A percentile compares a stretch with the other conserved stretches of the same genome.
These are phyloP conservation scores for Asterophora parasitica DNA, from an alignment of 768 basidiomycete genomes.

Conservation along the genomic window DNA sequence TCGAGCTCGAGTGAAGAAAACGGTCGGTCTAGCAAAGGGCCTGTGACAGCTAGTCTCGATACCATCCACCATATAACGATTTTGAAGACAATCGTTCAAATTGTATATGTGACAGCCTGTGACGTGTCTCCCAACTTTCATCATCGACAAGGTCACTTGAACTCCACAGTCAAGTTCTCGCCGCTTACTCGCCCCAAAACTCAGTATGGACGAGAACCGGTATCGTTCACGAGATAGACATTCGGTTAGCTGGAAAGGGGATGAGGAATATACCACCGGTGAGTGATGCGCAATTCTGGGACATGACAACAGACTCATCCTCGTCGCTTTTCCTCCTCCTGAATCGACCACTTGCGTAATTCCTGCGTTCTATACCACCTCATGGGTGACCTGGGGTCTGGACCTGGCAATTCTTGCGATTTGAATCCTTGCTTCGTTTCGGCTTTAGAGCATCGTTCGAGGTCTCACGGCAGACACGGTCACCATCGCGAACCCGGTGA, in stretches of 20 bases:
- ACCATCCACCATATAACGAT: too few species aligned
- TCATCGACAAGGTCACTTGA: too few species aligned
- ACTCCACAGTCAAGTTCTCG: too few species aligned
- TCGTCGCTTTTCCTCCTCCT: slow-evolving; percentile 3
- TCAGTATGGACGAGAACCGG: background rate
- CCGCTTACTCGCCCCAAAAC: too few species aligned
- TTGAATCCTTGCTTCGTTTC: background rate
- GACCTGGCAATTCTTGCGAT: background rate
- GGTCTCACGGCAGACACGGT: background rate
- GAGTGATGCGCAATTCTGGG: slow-evolving; percentile 4
- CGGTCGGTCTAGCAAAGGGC: too few species aligned
- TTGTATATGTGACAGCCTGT: too few species aligned
- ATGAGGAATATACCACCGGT: slow-evolving; percentile 8
- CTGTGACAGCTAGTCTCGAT: too few species aligned
- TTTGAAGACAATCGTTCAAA: too few species aligned
- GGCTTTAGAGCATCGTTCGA: background rate
- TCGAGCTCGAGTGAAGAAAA: too few species aligned
- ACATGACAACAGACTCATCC: slow-evolving; percentile 4
- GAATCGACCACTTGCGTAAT: background rate
- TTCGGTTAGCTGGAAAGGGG: background rate
- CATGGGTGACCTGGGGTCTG: background rate
- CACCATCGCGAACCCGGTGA: background rate
- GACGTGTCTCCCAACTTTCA: too few species aligned
- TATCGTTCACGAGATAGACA: background rate
- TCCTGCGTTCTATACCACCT: background rate